Evolutionary conservation across 352 stramenopile species (phyloP), one percentile per base, ranked within the genome.

Genomic region (Globisporangium paddicum): DNA sequence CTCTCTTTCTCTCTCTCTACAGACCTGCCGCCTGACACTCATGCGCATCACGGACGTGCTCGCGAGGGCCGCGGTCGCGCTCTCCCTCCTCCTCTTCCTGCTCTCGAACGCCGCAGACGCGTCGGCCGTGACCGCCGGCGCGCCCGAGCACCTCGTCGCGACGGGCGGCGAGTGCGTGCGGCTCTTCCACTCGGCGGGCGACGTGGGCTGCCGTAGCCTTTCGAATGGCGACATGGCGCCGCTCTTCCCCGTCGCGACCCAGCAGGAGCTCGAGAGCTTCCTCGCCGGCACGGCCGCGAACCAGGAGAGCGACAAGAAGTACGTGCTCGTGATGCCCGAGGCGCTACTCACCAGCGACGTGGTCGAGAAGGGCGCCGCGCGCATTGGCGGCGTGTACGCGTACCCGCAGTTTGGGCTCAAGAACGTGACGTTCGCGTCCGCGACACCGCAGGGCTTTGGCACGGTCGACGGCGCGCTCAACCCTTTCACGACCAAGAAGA

Each of bases 81-180:
- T 47, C 42, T 30, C 30, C 7, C 42, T 60, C 30, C n/a, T 23
- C 21, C 19, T 25, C 9, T 21, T 38, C 16, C 42, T 60, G 13
- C 25, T 34, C 10, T 41, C 53, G 1, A n/a, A 18, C 38, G 16
- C 10, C 14, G 57, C 57, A 5, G 57, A 78, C 16, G 79, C 75
- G 11, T 64, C 82, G 26, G 74, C 82, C 35, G 71, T 89, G 58
- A 92, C 70, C 38, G 79, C 82, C 7, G 84, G 84, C 35, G 62
- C 71, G 19, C 78, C 84, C 0, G 74, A 89, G 48, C 82, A 90
- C 50, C 64, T 91, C n/a, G 34, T 85, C 14, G 68, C 83, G 3
- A 60, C 62, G 13, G 84, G 79, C 40, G 82, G 82, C 51, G 79
- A 92, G 60, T 94, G 82, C 58, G 80, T 90, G 55, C 84, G 84